Conservation (phyloP, 1,284 basidiomycete genomes). For the Ustilago trichophora region DNA sequence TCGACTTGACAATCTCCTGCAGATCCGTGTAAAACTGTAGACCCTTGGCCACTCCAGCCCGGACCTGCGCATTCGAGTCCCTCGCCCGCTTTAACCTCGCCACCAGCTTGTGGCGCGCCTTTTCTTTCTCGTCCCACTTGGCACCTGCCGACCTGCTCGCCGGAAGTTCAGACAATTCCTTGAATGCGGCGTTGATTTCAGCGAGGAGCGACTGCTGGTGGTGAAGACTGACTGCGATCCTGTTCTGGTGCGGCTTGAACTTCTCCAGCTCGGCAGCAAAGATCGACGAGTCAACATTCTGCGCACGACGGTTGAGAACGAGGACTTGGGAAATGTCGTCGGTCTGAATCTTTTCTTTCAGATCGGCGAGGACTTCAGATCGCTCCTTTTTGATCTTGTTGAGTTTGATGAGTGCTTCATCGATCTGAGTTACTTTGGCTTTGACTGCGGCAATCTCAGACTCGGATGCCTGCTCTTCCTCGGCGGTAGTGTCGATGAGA, state of each 20-base stretch:
- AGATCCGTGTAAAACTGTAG: constrained; percentile 87
- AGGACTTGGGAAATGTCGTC: constrained; percentile 97
- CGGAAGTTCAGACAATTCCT: constrained; percentile 30
- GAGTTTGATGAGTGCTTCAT: constrained; percentile 49
- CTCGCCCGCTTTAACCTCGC: constrained; percentile 77
- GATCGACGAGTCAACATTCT: constrained; percentile 82
- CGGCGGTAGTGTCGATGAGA: constrained; percentile 48
- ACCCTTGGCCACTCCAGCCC: constrained; percentile 85
- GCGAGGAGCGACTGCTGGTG: constrained; percentile 77
- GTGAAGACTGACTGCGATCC: constrained; percentile 78
- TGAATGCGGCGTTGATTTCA: constrained; percentile 43
- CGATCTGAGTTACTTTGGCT: constrained; percentile 46
- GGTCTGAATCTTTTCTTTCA: constrained; percentile 94
- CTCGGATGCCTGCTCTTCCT: constrained; percentile 45
- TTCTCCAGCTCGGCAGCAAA: constrained; percentile 95
- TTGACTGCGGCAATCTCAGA: constrained; percentile 30
- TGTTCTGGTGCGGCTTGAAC: constrained; percentile 87
- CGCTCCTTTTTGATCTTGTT: constrained; percentile 72
- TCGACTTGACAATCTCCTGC: constrained; percentile 73
- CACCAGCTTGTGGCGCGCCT: constrained; percentile 77
- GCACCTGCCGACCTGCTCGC: constrained; percentile 72
- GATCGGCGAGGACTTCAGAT: constrained; percentile 84
- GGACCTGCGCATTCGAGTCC: constrained; percentile 85
- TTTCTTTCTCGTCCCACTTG: constrained; percentile 79
- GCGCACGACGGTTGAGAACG: constrained; percentile 86